Percentiles rank a stretch among this genome's conserved stretches.
Evolutionary conservation across 1,284 basidiomycete species (phyloP).

Genomic region (Papiliotrema laurentii): DNA sequence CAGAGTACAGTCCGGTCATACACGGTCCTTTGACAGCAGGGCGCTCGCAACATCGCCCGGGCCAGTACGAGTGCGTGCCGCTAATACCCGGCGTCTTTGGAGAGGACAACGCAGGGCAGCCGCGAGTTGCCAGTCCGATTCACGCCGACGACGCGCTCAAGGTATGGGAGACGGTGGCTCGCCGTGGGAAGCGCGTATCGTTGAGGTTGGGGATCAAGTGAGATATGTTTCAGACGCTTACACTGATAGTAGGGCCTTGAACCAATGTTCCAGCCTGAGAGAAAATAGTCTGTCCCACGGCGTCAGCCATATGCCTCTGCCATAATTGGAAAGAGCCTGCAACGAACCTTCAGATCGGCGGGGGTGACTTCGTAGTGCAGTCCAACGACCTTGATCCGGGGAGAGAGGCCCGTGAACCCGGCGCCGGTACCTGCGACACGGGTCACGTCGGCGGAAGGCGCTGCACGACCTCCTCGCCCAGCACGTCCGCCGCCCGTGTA

Average conservation of each 20-base stretch:
- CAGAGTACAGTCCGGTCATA: too few species aligned
- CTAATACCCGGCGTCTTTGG: too few species aligned
- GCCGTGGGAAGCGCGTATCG: too few species aligned
- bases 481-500: slow-evolving; percentile 20
- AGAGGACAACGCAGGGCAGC: too few species aligned
- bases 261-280: slow-evolving; percentile 86
- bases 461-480: slow-evolving; percentile 3
- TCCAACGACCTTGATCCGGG: slow-evolving; percentile 75
- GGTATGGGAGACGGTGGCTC: too few species aligned
- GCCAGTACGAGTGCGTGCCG: too few species aligned
- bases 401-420: slow-evolving; percentile 50
- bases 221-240: slow-evolving; percentile 55
- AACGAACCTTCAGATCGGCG: slow-evolving; percentile 76
- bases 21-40: too few species aligned
- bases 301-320: slow-evolving; percentile 1
- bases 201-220: not conserved
- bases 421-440: slow-evolving; percentile 19
- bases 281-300: slow-evolving; percentile 86
- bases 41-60: too few species aligned
- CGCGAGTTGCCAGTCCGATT: too few species aligned
- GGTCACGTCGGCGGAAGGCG: slow-evolving; percentile 1
- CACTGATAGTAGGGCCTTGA: slow-evolving; percentile 88
- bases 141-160: too few species aligned
- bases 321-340: too few species aligned
- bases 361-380: slow-evolving; percentile 90